Evolutionary conservation across 1,284 basidiomycete genomes (phyloP).

Genomic region (Leccinum pseudoinsigne): DNA sequence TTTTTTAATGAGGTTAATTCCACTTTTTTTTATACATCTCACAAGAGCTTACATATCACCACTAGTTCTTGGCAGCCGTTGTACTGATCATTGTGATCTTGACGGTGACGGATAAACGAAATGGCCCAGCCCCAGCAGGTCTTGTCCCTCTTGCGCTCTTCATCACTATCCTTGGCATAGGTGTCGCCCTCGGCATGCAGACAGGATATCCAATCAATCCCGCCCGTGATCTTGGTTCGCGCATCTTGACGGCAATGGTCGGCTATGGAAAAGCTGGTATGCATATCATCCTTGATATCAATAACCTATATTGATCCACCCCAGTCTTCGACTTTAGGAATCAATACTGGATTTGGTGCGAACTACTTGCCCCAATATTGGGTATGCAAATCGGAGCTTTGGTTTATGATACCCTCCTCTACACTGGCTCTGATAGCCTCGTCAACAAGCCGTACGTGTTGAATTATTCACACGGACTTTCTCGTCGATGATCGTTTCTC

Average conservation of each 20-base stretch:
- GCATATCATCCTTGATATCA: neutral
- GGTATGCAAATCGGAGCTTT: conserved; percentile 55
- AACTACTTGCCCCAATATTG: conserved; percentile 56
- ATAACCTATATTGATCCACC: neutral
- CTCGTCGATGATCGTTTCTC: neutral
- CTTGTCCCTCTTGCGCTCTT: conserved; percentile 57
- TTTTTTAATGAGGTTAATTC: conserved; percentile 59
- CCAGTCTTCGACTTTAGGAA: conserved; percentile 48
- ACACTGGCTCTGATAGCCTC: conserved; percentile 52
- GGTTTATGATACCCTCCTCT: conserved; percentile 54
- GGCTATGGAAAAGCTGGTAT: conserved; percentile 54
- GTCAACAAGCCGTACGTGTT: conserved; percentile 50
- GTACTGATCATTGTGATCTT: conserved; percentile 52
- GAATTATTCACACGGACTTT: neutral
- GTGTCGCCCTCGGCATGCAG: conserved; percentile 54
- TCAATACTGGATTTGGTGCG: conserved; percentile 81
- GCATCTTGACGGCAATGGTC: conserved; percentile 58
- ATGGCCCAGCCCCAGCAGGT: conserved; percentile 47
- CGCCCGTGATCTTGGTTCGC: conserved; percentile 64
- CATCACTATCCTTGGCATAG: conserved; percentile 54
- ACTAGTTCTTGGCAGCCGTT: conserved; percentile 56
- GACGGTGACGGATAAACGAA: conserved; percentile 45
- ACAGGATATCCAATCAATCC: conserved; percentile 66
- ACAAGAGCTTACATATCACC: conserved; percentile 2
- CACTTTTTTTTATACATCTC: conserved; percentile 10